Base-by-base conservation (phyloP, 1,284 basidiomycete genomes). In the Ceratobasidium sp. region DNA sequence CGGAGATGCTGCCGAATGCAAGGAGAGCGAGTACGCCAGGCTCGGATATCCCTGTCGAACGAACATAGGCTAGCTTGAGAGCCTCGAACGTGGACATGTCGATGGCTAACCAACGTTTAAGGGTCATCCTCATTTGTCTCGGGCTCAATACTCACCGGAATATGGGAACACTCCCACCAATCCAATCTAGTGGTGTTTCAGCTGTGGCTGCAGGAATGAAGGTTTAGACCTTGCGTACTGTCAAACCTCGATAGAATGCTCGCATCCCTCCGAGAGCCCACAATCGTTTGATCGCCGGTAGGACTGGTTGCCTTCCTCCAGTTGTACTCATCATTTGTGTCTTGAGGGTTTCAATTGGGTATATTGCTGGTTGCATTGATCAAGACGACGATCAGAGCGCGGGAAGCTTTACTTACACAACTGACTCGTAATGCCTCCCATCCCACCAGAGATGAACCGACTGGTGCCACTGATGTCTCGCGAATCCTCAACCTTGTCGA, bases 21-120 rank as follows among this genome's bases (percentile, higher is more conserved):
- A 96, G 85, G 27, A 94, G 77, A 6, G 92, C 92, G 70, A 93
- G 83, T 5, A 93, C 86, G 3, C 90, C 89, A 0, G 94, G 92
- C 76, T 96, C 94, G 20, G 93, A 89, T 75, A 88, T 86, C 29
- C 87, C 87, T 20, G 90, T 92, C 17, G 92, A 93, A 62, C 87
- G 85, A 62, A 90, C 80, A 77, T 96, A 96, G 1, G 90, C 86
- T 47, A 92, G 82, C 77, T 96, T 96, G 56, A 96, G 85, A 4
- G 92, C 92, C 80, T 96, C 94, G 70, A 95, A 96, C 0, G 94
- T 94, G 75, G 91, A 93, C 94, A 96, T 95, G 78, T 96, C 94
- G 73, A 96, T 96, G 7, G 94, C 94, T 22, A 90, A 22, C 5
- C 35, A 90, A 78, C 91, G 10, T 34, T 52, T 32, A 64, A 47